Evolutionary conservation across 495 filamentous ascomycete genomes (phyloP).

Genomic region (Penicillium verhagenii): DNA sequence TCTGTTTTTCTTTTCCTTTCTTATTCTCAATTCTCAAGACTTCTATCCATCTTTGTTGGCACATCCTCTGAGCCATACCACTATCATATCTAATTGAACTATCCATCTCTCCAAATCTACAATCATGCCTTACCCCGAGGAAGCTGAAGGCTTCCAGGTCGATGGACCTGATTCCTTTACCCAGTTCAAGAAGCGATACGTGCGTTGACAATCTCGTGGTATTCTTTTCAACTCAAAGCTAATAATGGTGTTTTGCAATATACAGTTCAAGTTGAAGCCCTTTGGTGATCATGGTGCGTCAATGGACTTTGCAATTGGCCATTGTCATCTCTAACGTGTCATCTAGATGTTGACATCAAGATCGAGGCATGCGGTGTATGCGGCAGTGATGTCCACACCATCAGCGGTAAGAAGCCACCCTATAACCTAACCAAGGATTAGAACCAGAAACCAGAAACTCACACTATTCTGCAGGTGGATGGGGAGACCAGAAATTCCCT

Average conservation of each 20-base stretch:
- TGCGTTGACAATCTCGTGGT: conserved; percentile 28
- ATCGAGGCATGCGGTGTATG: conserved; percentile 77
- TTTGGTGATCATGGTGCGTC: conserved; percentile 61
- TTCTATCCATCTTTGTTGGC: background rate
- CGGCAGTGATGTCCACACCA: conserved; percentile 75
- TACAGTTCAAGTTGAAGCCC: conserved; percentile 68
- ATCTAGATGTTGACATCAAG: conserved; percentile 67
- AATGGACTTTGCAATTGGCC: background rate
- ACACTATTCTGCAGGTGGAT: conserved; percentile 49
- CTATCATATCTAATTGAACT: background rate
- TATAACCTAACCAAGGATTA: background rate
- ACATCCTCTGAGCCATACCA: background rate
- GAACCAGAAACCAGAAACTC: background rate
- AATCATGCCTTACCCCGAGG: conserved; percentile 74
- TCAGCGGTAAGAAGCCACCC: conserved; percentile 46
- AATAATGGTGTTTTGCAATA: background rate
- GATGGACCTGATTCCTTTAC: conserved; percentile 58
- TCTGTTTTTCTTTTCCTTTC: conserved; percentile 1
- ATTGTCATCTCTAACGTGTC: conserved; percentile 2
- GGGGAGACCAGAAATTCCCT: conserved; percentile 68
- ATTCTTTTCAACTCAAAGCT: background rate
- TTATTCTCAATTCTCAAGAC: background rate
- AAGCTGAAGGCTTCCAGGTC: conserved; percentile 73
- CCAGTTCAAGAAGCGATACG: conserved; percentile 63
- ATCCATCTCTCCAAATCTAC: background rate